These are phyloP conservation scores for Zhuliangozyma parablackwelliae DNA, from an alignment of 1,139 yeast genomes.

Conservation along the genomic window DNA sequence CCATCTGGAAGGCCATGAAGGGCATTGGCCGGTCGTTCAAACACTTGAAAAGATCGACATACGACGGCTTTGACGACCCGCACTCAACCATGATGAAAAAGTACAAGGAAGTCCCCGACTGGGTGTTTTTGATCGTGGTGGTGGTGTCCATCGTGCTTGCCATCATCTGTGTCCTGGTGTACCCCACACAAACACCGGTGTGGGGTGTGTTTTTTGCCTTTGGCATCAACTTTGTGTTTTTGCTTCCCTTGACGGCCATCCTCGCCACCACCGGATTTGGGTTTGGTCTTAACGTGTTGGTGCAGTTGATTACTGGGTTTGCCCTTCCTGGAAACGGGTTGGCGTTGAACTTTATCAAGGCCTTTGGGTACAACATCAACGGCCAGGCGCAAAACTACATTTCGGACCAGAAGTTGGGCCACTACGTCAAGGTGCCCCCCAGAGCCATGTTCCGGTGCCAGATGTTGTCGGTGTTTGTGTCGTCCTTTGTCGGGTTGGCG, in stretches of 20 bases:
- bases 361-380: slow-evolving; percentile 55
- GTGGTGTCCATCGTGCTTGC: slow-evolving; percentile 44
- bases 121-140: slow-evolving; percentile 48
- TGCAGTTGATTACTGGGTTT: slow-evolving; percentile 59
- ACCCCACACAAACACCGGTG: slow-evolving; percentile 44
- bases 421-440: slow-evolving; percentile 57
- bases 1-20: slow-evolving; percentile 13
- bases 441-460: slow-evolving; percentile 56
- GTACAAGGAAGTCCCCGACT: slow-evolving; percentile 58
- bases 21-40: slow-evolving; percentile 16
- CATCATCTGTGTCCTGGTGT: slow-evolving; percentile 39
- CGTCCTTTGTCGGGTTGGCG: slow-evolving; percentile 46
- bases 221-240: slow-evolving; percentile 48
- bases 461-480: slow-evolving; percentile 36
- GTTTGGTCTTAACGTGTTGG: slow-evolving; percentile 54
- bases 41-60: slow-evolving; percentile 21
- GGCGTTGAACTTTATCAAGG: slow-evolving; percentile 56
- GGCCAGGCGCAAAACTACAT: slow-evolving; percentile 60
- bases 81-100: slow-evolving; percentile 50
- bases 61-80: slow-evolving; percentile 41
- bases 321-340: slow-evolving; percentile 61
- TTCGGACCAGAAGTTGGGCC: slow-evolving; percentile 55
- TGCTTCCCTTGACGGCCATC: slow-evolving; percentile 46
- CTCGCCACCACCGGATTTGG: slow-evolving; percentile 51
- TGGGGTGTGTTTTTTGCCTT: slow-evolving; percentile 55